Evolutionary conservation across 176 grass and related monocot genomes (phyloP).

Genomic region (Luzula sylvatica): DNA sequence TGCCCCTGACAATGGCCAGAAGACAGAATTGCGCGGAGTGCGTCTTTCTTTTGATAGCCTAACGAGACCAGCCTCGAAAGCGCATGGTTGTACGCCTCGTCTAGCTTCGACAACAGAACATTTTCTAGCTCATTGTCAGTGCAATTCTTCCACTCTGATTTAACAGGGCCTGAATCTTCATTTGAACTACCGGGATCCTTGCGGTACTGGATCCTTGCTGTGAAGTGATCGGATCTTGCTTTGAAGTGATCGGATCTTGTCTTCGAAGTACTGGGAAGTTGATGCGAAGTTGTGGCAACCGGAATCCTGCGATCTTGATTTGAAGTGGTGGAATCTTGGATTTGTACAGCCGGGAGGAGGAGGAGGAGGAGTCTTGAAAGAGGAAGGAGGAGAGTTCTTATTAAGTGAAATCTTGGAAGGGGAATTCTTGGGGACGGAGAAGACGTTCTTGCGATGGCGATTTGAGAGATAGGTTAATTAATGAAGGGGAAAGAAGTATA

Average conservation of each 20-base stretch:
- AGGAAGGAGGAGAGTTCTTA: too few species aligned
- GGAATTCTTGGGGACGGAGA: not conserved
- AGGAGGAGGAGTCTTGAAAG: too few species aligned
- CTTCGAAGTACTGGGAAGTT: not conserved
- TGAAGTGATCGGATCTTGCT: not conserved
- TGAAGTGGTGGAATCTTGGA: too few species aligned
- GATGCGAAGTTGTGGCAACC: not conserved
- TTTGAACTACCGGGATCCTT: not conserved
- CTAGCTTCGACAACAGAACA: slow-evolving; percentile 40
- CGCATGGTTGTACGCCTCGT: slow-evolving; percentile 51
- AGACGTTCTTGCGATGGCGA: not conserved
- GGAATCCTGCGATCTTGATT: too few species aligned
- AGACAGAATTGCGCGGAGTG: slow-evolving; percentile 62
- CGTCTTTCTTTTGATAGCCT: slow-evolving; percentile 35
- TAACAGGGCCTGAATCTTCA: slow-evolving; percentile 1
- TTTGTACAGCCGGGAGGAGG: too few species aligned
- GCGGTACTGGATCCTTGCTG: not conserved
- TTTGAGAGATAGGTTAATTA: too few species aligned
- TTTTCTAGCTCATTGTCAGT: slow-evolving; percentile 49
- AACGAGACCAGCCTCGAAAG: slow-evolving; percentile 39
- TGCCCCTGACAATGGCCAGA: slow-evolving; percentile 63
- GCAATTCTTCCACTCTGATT: slow-evolving; percentile 30
- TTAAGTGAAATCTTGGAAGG: not conserved
- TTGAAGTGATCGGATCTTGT: too few species aligned
- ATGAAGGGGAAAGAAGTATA: too few species aligned